phyloP scores from a whole-genome alignment of 352 stramenopile genomes.

The Globisporangium cylindrosporum region DNA sequence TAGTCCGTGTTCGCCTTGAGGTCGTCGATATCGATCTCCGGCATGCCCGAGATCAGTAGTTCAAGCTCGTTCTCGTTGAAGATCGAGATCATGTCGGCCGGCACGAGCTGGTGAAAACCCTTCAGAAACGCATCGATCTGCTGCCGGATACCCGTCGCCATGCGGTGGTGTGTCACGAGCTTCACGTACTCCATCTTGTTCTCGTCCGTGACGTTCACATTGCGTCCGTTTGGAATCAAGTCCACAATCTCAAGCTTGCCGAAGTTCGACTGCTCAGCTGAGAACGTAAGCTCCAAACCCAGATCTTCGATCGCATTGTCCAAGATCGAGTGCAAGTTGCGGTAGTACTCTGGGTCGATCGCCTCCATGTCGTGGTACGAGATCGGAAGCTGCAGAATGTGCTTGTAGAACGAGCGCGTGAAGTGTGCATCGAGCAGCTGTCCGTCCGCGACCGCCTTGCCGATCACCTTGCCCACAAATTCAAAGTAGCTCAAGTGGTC shows the following conservation, averaged over 20 bases:
- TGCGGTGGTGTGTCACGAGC: conserved; percentile 97
- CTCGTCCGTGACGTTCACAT: conserved; percentile 87
- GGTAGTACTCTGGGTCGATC: conserved; percentile 96
- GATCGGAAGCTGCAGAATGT: conserved; percentile 98
- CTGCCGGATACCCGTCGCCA: conserved; percentile 97
- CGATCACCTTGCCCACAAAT: conserved; percentile 97
- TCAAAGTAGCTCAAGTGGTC: conserved; percentile 99
- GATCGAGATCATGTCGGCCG: conserved; percentile 89
- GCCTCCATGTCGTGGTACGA: conserved; percentile 99
- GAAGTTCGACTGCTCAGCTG: conserved; percentile 89
- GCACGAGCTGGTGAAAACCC: conserved; percentile 91
- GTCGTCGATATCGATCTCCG: conserved; percentile 93
- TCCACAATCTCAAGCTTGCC: conserved; percentile 86
- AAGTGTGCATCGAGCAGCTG: conserved; percentile 99
- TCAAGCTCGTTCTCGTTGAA: conserved; percentile 95
- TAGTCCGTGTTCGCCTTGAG: conserved; percentile 93
- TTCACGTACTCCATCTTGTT: conserved; percentile 95
- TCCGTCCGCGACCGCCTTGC: conserved; percentile 98
- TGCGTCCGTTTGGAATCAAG: conserved; percentile 85
- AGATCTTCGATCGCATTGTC: conserved; percentile 84
- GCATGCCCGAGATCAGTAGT: conserved; percentile 91
- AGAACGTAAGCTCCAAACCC: conserved; percentile 92
- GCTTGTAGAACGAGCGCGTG: conserved; percentile 97
- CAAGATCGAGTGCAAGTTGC: conserved; percentile 91
- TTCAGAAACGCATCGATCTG: conserved; percentile 91